Evolutionary conservation across 352 stramenopile species (phyloP).

Genomic region (Phytophthora uliginosa): DNA sequence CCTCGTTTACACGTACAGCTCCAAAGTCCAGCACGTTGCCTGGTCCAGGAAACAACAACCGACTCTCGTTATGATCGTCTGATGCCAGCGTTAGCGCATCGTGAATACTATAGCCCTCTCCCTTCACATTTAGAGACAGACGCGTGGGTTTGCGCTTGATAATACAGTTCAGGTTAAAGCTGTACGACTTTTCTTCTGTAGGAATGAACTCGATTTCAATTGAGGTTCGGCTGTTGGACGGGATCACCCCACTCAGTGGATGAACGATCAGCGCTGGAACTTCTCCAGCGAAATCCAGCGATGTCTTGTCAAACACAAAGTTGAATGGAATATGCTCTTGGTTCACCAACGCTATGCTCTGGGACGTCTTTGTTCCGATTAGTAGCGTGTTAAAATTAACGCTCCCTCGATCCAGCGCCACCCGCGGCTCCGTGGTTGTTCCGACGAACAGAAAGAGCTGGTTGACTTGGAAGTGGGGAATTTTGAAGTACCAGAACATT

Average conservation of each 20-base stretch:
- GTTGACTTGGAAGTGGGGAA: conserved; percentile 90
- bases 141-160: conserved; percentile 94
- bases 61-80: conserved; percentile 56
- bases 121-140: conserved; percentile 95
- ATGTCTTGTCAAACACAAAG: conserved; percentile 95
- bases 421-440: conserved; percentile 91
- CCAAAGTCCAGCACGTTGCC: conserved; percentile 90
- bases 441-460: conserved; percentile 95
- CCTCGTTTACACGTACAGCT: conserved; percentile 87
- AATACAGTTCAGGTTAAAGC: conserved; percentile 94
- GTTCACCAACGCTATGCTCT: conserved; percentile 94
- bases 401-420: conserved; percentile 88
- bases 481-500: conserved; percentile 94
- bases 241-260: conserved; percentile 92
- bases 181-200: conserved; percentile 93
- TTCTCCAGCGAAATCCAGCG: conserved; percentile 85
- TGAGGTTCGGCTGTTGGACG: conserved; percentile 81
- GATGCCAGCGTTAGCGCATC: conserved; percentile 64
- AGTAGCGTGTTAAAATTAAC: conserved; percentile 95
- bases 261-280: conserved; percentile 82
- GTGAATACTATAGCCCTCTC: conserved; percentile 95
- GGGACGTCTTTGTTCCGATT: conserved; percentile 87
- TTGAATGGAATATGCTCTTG: conserved; percentile 95
- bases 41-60: conserved; percentile 31
- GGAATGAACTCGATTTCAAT: conserved; percentile 94